phyloP scores from a whole-genome alignment of 1,139 yeast genomes.

The Suhomyces choctaworum region DNA sequence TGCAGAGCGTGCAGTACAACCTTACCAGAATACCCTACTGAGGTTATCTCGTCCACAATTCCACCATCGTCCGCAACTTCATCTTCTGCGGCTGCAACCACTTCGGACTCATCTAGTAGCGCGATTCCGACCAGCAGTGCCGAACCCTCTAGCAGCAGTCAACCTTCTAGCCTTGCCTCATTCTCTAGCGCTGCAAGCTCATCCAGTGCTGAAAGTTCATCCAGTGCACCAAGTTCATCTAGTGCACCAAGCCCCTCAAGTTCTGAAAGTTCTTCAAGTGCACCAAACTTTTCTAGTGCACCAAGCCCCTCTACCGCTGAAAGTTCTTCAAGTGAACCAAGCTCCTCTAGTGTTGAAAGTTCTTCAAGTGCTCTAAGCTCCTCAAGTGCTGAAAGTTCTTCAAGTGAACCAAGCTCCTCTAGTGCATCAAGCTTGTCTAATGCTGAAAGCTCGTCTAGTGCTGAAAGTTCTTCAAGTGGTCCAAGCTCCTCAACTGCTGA shows the following conservation, averaged over 20 bases:
- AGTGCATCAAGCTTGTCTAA: neutral
- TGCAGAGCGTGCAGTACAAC: neutral
- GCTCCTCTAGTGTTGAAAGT: neutral
- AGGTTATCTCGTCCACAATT: no score
- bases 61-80: neutral
- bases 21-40: no score
- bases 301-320: neutral
- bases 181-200: no score
- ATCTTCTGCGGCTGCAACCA: neutral
- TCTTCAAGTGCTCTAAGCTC: no score
- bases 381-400: neutral
- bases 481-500: neutral
- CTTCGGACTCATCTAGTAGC: neutral
- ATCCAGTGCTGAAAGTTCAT: no score
- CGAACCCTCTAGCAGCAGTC: no score
- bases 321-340: neutral
- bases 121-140: neutral
- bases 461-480: neutral
- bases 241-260: no score
- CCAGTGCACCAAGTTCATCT: no score
- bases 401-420: neutral
- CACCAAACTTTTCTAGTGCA: no score
- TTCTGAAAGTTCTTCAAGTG: no score
- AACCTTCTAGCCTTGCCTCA: no score
- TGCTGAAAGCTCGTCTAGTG: no score